phyloP scores from a whole-genome alignment of 805 yeast genomes.

The Saccharomycopsis selenospora region DNA sequence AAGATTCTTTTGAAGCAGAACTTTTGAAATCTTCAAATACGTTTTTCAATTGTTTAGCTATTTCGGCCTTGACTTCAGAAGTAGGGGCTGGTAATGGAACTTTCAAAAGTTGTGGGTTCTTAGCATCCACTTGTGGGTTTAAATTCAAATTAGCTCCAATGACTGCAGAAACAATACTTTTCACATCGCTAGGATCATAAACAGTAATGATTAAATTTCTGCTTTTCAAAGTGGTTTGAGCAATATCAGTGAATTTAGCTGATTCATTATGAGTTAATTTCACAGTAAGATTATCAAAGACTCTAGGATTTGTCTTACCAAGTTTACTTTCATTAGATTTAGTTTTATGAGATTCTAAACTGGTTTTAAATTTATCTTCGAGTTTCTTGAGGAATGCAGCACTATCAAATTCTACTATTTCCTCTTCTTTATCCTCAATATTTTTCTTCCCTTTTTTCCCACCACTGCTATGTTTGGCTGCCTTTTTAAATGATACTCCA shows the following conservation, averaged over 20 bases:
- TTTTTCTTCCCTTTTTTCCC: not conserved
- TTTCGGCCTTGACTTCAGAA: slow-evolving; percentile 51
- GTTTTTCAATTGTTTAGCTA: slow-evolving; percentile 55
- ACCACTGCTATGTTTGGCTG: not conserved
- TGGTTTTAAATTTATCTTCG: slow-evolving; percentile 37
- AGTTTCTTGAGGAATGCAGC: slow-evolving; percentile 29
- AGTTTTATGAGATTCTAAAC: slow-evolving; percentile 47
- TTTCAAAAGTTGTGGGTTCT: slow-evolving; percentile 64
- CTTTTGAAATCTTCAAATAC: slow-evolving; percentile 56
- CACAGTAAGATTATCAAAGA: slow-evolving; percentile 56
- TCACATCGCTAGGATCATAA: slow-evolving; percentile 71
- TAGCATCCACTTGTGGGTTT: slow-evolving; percentile 72
- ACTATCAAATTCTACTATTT: slow-evolving; percentile 13
- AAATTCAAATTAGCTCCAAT: slow-evolving; percentile 61
- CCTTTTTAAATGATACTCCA: slow-evolving; percentile 5
- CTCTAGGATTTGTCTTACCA: slow-evolving; percentile 61
- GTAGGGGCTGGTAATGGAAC: slow-evolving; percentile 73
- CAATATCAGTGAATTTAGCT: slow-evolving; percentile 51
- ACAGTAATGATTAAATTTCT: slow-evolving; percentile 70
- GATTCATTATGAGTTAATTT: slow-evolving; percentile 39
- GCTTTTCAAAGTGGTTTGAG: slow-evolving; percentile 58
- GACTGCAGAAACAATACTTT: slow-evolving; percentile 63
- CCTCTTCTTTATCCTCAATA: slow-evolving; percentile 8
- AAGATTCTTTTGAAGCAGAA: slow-evolving; percentile 36
- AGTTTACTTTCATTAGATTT: slow-evolving; percentile 55